Evolutionary conservation across 805 yeast species (phyloP).

Genomic region (Candida gorgasii): DNA sequence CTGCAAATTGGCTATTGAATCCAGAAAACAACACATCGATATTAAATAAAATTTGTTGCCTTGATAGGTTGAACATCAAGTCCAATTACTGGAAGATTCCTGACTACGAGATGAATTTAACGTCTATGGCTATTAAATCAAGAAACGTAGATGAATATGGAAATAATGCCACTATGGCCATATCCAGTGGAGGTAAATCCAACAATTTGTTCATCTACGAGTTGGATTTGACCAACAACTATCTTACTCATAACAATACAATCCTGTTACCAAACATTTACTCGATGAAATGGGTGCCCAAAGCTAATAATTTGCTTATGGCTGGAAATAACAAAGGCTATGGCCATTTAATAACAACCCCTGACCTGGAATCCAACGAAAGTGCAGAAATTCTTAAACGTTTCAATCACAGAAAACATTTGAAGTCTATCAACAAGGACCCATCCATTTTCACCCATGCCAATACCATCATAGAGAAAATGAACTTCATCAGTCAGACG

Average conservation of each 20-base stretch:
- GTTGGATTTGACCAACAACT: slow-evolving; percentile 38
- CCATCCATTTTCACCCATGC: slow-evolving; percentile 20
- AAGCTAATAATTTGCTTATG: slow-evolving; percentile 42
- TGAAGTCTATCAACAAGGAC: slow-evolving; percentile 35
- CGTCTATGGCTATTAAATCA: slow-evolving; percentile 38
- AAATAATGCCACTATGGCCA: slow-evolving; percentile 44
- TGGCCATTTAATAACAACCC: slow-evolving; percentile 70
- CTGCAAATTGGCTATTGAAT: slow-evolving; percentile 33
- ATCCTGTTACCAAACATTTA: slow-evolving; percentile 57
- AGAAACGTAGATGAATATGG: slow-evolving; percentile 5
- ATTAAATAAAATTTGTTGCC: slow-evolving; percentile 44
- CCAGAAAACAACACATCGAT: slow-evolving; percentile 30
- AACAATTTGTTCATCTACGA: slow-evolving; percentile 55
- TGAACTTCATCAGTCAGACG: slow-evolving; percentile 32
- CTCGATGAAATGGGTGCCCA: slow-evolving; percentile 54
- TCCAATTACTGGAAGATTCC: slow-evolving; percentile 50
- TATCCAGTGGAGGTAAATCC: slow-evolving; percentile 47
- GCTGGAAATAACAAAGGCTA: slow-evolving; percentile 79
- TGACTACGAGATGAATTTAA: slow-evolving; percentile 44
- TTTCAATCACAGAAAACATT: slow-evolving; percentile 74
- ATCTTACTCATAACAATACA: slow-evolving; percentile 59
- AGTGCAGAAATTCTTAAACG: slow-evolving; percentile 76
- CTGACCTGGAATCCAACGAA: slow-evolving; percentile 41
- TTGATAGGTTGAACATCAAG: slow-evolving; percentile 40
- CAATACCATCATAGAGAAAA: slow-evolving; percentile 26